Conservation (phyloP, 345 rosid genomes). For the Mallotus nudiflorus region DNA sequence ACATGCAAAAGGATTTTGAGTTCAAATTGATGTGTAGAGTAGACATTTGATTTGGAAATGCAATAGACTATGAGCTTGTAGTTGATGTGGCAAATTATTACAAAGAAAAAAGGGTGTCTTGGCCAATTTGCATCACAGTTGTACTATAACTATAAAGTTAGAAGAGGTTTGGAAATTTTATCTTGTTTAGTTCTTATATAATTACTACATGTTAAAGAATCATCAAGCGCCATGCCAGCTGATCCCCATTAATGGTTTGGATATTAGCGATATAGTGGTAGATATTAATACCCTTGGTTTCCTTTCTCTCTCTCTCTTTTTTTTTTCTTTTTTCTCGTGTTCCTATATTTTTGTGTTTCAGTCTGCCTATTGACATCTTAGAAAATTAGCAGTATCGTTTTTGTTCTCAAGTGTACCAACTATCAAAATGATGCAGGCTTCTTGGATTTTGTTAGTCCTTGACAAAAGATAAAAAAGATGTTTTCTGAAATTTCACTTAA, state of each 20-base stretch:
- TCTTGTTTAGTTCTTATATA: neutral
- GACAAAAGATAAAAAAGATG: no score
- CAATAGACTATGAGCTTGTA: neutral
- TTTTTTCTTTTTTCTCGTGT: no score
- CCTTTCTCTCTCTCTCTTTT: no score
- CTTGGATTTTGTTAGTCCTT: no score
- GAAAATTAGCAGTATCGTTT: no score
- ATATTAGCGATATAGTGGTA: neutral
- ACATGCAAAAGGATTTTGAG: neutral
- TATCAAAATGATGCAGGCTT: conserved; percentile 1
- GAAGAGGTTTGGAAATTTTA: neutral
- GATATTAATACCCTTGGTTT: no score
- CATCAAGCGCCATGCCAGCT: neutral
- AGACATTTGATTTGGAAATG: neutral
- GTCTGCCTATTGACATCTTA: conserved; percentile 1
- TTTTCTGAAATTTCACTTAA: no score
- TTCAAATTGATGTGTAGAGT: no score
- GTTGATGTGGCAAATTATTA: neutral
- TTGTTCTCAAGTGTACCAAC: neutral
- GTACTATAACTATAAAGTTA: neutral
- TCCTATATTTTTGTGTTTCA: neutral
- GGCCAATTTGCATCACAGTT: neutral
- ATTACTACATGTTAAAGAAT: neutral
- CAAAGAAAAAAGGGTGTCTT: neutral
- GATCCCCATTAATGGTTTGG: neutral